Conservation (phyloP, 1,284 basidiomycete genomes). For the Ceratobasidium sp. region DNA sequence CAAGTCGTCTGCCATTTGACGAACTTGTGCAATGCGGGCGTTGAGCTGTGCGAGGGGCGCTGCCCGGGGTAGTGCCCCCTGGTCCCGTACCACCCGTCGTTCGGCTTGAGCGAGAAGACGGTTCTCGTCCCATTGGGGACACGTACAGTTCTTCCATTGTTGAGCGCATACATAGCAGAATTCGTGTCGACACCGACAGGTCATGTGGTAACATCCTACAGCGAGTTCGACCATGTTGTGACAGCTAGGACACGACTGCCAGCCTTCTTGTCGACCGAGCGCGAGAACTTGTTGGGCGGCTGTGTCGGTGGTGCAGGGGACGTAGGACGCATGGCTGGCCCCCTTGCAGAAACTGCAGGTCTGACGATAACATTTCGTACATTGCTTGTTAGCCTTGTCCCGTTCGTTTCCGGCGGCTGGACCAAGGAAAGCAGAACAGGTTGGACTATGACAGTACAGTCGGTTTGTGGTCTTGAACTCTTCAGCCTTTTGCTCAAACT, state of each 20-base stretch:
- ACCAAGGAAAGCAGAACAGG: constrained; percentile 64
- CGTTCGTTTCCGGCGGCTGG: constrained; percentile 21
- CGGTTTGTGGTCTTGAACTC: constrained; percentile 54
- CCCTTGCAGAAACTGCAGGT: constrained; percentile 58
- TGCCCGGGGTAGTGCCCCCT: constrained; percentile 44
- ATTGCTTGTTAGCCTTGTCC: constrained; percentile 1
- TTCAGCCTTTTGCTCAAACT: constrained; percentile 48
- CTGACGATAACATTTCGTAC: constrained; percentile 48
- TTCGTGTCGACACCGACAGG: constrained; percentile 29
- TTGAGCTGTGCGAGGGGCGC: constrained; percentile 43
- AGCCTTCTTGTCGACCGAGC: constrained; percentile 50
- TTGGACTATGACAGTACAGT: constrained; percentile 55
- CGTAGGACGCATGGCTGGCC: constrained; percentile 49
- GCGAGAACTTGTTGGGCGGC: constrained; percentile 51
- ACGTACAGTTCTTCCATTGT: constrained; percentile 46
- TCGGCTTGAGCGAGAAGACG: constrained; percentile 52
- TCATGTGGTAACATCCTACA: constrained; percentile 33
- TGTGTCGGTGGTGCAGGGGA: constrained; percentile 48
- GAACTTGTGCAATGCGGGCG: constrained; percentile 45
- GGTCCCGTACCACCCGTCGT: constrained; percentile 51
- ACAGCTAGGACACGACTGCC: constrained; percentile 32
- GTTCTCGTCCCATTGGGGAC: constrained; percentile 63
- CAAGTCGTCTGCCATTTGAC: constrained; percentile 51
- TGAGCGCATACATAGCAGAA: constrained; percentile 29
- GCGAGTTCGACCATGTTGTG: constrained; percentile 30